Conservation (phyloP, 2,329 filamentous ascomycete genomes). For the Kalaharituber pfeilii region DNA sequence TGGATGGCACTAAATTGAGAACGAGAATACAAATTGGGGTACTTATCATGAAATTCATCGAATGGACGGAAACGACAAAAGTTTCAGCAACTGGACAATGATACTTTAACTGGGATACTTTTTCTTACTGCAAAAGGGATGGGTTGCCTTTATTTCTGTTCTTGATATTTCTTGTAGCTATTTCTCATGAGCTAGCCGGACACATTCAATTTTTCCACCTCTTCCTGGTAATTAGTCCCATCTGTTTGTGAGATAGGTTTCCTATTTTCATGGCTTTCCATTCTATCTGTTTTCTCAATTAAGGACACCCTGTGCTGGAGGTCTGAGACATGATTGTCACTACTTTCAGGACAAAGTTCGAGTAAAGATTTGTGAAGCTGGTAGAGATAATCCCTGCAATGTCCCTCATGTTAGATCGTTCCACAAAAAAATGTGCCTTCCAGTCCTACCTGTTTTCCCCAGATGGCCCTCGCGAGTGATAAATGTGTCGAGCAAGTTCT, state of each 20-base stretch:
- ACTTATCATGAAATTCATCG: no score
- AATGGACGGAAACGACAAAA: neutral
- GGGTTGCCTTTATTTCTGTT: conserved; percentile 8
- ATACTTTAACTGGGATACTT: neutral
- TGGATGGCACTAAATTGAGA: conserved; percentile 21
- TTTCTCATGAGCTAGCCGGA: conserved; percentile 13
- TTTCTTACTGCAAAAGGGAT: neutral
- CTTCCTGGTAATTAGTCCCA: neutral
- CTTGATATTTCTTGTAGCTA: conserved; percentile 9
- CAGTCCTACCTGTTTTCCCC: conserved; percentile 50
- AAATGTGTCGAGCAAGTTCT: conserved; percentile 62
- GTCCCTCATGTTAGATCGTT: neutral
- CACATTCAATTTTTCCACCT: conserved; percentile 20
- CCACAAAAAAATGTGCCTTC: neutral
- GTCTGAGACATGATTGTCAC: conserved; percentile 71
- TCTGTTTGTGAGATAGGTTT: no score
- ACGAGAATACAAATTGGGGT: neutral
- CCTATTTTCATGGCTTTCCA: neutral
- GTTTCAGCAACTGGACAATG: neutral
- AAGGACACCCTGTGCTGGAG: conserved; percentile 53
- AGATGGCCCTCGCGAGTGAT: conserved; percentile 59
- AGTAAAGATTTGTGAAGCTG: conserved; percentile 58
- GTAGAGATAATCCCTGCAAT: conserved; percentile 55
- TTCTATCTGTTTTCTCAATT: conserved; percentile 32
- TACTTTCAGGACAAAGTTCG: conserved; percentile 55